phyloP scores from a whole-genome alignment of 805 yeast genomes.

The Saturnispora mendoncae region DNA sequence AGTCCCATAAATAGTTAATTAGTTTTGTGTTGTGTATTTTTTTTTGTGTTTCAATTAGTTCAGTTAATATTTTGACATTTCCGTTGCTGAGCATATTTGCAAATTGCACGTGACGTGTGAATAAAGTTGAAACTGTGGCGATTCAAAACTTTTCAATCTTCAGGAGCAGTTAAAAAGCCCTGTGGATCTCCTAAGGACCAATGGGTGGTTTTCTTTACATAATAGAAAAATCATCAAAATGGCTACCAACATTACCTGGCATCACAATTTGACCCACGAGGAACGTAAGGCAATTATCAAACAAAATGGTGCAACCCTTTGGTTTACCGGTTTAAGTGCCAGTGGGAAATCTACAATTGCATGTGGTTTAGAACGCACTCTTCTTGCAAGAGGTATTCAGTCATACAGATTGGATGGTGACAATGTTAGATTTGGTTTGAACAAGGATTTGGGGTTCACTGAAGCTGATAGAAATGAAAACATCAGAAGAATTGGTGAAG shows the following conservation, averaged over 20 bases:
- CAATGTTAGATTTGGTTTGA: conserved; percentile 87
- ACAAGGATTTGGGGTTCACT: conserved; percentile 89
- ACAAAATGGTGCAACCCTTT: conserved; percentile 83
- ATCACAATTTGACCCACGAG: conserved; percentile 72
- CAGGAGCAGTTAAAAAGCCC: too few relatives aligned
- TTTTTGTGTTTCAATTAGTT: not conserved
- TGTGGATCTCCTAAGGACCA: too few relatives aligned
- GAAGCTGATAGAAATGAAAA: conserved; percentile 91
- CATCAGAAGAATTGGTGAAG: conserved; percentile 91
- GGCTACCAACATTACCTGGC: conserved; percentile 98
- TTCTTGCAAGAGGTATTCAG: conserved; percentile 58
- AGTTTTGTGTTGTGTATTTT: not conserved
- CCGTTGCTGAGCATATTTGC: not conserved
- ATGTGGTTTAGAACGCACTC: conserved; percentile 80
- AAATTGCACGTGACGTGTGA: conserved; percentile 4
- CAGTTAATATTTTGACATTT: not conserved
- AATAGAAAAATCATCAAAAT: too few relatives aligned
- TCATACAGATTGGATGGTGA: conserved; percentile 93
- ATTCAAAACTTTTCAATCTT: too few relatives aligned
- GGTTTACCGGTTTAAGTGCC: conserved; percentile 95
- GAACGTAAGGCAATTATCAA: conserved; percentile 67
- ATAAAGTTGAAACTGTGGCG: conserved; percentile 1
- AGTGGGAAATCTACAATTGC: conserved; percentile 93
- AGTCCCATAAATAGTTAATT: conserved; percentile 10
- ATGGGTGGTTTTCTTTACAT: too few relatives aligned